phyloP scores from a whole-genome alignment of 2,329 filamentous ascomycete species.

The Paraphaeosphaeria sporulosa region DNA sequence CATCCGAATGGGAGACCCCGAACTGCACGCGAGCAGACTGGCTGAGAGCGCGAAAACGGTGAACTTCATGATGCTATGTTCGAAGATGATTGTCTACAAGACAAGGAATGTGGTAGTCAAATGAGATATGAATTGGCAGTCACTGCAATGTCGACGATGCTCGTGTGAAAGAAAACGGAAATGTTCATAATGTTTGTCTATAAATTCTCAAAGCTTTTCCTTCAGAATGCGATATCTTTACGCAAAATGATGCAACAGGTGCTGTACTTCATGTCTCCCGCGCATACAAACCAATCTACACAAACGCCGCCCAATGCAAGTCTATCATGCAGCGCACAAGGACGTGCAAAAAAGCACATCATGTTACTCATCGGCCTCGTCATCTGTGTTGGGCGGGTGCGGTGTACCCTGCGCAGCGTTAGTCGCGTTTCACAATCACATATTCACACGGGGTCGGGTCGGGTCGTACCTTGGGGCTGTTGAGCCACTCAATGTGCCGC shows the following conservation, averaged over 20 bases:
- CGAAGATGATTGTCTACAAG: background rate
- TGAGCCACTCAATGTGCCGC: conserved; percentile 81
- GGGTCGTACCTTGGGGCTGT: conserved; percentile 65
- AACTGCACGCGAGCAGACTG: background rate
- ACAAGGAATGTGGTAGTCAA: background rate
- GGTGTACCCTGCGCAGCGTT: conserved; percentile 47
- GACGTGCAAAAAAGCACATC: conserved; percentile 9
- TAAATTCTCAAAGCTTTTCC: conserved; percentile 11
- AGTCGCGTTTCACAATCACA: conserved; percentile 17
- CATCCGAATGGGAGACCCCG: background rate
- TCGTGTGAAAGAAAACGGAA: background rate
- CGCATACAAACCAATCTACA: conserved; percentile 21
- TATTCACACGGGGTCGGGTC: background rate
- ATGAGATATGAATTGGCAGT: background rate
- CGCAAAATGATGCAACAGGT: background rate
- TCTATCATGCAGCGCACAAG: conserved; percentile 14
- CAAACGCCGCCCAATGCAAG: conserved; percentile 32
- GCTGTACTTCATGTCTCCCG: background rate
- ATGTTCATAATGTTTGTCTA: conserved; percentile 1
- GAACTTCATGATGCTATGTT: background rate
- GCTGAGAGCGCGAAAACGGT: background rate
- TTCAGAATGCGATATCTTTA: background rate
- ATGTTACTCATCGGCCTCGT: conserved; percentile 46
- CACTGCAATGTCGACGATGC: background rate
- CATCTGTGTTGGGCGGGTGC: conserved; percentile 50